These are phyloP conservation scores for Teratosphaeria epicoccoides DNA, from an alignment of 2,329 filamentous ascomycete genomes.

Conservation along the genomic window DNA sequence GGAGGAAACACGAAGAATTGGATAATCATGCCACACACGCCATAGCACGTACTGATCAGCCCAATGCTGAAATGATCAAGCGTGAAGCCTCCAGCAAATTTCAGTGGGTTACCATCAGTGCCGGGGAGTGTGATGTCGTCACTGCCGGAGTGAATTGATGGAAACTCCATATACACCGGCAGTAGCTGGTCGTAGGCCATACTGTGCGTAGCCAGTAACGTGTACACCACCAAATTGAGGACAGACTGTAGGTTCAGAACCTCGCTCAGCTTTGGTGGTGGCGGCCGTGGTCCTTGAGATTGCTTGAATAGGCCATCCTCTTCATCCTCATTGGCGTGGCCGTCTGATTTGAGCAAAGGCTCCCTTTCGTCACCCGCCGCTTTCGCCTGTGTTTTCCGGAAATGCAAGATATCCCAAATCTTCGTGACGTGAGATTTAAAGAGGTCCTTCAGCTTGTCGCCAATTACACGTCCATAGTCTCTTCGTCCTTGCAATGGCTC, in stretches of 20 bases:
- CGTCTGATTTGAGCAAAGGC: conserved; percentile 16
- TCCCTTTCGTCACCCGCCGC: conserved; percentile 11
- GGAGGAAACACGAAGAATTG: conserved; percentile 81
- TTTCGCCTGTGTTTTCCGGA: background rate
- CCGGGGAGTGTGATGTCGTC: conserved; percentile 38
- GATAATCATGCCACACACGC: conserved; percentile 64
- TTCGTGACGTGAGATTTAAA: conserved; percentile 1
- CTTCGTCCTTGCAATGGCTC: conserved; percentile 54
- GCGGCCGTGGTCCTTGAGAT: conserved; percentile 13
- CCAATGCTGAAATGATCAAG: conserved; percentile 64
- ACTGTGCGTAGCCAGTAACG: conserved; percentile 68
- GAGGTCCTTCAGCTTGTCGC: conserved; percentile 46
- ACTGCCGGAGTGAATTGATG: conserved; percentile 23
- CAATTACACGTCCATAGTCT: conserved; percentile 69
- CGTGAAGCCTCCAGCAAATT: conserved; percentile 74
- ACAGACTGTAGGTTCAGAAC: conserved; percentile 65
- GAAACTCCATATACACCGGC: conserved; percentile 78
- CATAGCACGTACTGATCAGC: conserved; percentile 74
- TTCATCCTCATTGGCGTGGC: conserved; percentile 9
- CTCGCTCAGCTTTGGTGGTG: conserved; percentile 42
- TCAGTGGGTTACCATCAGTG: conserved; percentile 52
- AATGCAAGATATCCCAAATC: conserved; percentile 2
- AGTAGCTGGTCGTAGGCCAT: conserved; percentile 81
- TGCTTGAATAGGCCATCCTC: conserved; percentile 5
- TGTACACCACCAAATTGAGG: conserved; percentile 57